Evolutionary conservation across 2,329 filamentous ascomycete species (phyloP).

Genomic region (Pseudocercospora crystallina): DNA sequence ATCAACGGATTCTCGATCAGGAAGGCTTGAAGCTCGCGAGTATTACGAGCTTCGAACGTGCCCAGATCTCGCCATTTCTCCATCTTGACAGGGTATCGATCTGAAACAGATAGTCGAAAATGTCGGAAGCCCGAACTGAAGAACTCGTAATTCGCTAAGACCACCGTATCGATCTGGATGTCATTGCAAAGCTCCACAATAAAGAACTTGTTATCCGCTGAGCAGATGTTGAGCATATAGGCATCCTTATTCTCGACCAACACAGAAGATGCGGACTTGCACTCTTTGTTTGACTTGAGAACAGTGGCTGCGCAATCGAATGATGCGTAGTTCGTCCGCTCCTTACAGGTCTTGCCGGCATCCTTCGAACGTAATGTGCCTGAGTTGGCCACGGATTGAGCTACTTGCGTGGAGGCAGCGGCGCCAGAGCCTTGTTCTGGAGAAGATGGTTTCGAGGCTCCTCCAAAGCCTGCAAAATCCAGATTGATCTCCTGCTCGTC

Average conservation of each 20-base stretch:
- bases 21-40: conserved; percentile 90
- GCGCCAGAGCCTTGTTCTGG: conserved; percentile 4
- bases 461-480: conserved; percentile 65
- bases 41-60: conserved; percentile 87
- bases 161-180: conserved; percentile 86
- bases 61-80: conserved; percentile 91
- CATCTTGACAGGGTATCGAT: conserved; percentile 87
- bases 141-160: conserved; percentile 98
- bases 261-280: conserved; percentile 84
- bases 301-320: conserved; percentile 96
- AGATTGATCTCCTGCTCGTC: conserved; percentile 86
- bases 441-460: conserved; percentile 23
- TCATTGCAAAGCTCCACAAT: conserved; percentile 90
- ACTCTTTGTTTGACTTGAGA: conserved; percentile 81
- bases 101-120: conserved; percentile 88
- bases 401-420: conserved; percentile 2
- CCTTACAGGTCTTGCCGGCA: conserved; percentile 95
- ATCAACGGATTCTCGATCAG: conserved; percentile 91
- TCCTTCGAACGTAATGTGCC: conserved; percentile 71
- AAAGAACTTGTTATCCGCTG: conserved; percentile 83
- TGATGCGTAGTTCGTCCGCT: conserved; percentile 94
- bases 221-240: conserved; percentile 95
- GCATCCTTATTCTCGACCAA: conserved; percentile 97
- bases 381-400: conserved; percentile 2
- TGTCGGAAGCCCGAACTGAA: conserved; percentile 95